These are phyloP conservation scores for Lipomyces starkeyi DNA, from an alignment of 805 yeast species.

Conservation along the genomic window DNA sequence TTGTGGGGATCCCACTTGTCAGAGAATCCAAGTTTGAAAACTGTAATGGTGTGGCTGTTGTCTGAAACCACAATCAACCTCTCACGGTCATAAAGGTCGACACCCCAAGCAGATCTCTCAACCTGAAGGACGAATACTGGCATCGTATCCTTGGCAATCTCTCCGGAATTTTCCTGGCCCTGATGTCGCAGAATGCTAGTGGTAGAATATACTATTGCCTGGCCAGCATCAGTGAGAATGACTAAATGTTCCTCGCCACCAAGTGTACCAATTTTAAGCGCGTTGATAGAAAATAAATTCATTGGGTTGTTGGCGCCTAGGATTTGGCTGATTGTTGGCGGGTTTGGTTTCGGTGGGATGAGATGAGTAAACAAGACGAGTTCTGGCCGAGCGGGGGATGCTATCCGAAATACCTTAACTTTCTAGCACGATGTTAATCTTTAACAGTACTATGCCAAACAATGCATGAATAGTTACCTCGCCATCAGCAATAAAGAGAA, in stretches of 20 bases:
- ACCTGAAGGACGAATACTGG: constrained; percentile 31
- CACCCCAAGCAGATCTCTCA: constrained; percentile 35
- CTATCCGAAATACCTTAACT: constrained; percentile 22
- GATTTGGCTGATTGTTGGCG: constrained; percentile 28
- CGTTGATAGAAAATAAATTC: constrained; percentile 29
- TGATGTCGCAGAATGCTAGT: constrained; percentile 18
- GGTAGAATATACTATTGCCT: constrained; percentile 26
- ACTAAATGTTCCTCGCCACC: constrained; percentile 35
- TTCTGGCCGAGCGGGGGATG: constrained; percentile 23
- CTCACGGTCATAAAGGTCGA: constrained; percentile 28
- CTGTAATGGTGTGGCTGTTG: constrained; percentile 28
- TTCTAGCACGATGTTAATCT: constrained; percentile 8
- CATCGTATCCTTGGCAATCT: constrained; percentile 5
- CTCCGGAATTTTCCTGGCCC: constrained; percentile 15
- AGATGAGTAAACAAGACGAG: constrained; percentile 17
- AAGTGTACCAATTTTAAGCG: constrained; percentile 22
- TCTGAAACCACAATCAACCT: constrained; percentile 30
- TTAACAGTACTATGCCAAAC: neutral
- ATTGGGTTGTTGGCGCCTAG: constrained; percentile 34
- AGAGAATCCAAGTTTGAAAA: constrained; percentile 27
- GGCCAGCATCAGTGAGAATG: constrained; percentile 35
- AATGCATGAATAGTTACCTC: constrained; percentile 11
- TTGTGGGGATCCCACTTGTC: neutral
- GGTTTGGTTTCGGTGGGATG: constrained; percentile 24
- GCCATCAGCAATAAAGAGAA: constrained; percentile 32